Base-by-base conservation (phyloP, 208 protist genomes). In the Leishmania major region DNA sequence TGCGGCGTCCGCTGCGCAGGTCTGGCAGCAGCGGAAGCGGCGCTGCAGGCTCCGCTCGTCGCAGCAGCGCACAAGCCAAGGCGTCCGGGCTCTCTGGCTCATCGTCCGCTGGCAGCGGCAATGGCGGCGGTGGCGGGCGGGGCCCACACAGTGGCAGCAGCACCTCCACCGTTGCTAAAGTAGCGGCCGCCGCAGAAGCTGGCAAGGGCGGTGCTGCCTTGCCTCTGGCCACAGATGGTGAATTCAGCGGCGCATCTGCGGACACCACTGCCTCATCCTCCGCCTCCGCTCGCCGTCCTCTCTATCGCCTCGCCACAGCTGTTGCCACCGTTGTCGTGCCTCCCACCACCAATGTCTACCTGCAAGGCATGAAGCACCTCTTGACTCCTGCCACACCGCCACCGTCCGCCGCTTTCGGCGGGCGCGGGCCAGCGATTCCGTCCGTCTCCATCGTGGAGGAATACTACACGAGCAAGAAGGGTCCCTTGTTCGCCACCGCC, bases 391-490 rank as follows among this genome's bases (percentile, higher is more conserved):
- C 90, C 7, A 69, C 59, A 49, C 66, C 59, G 22, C 57, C 80
- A 8, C 62, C 81, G 15, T 51, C 74, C 5, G 66, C n/a, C 59
- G 80, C 37, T 17, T 71, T 73, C 19, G 67, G 64, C 7, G 51
- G 79, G 19, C 76, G 72, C 11, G 64, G 71, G 28, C 62, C 53
- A 11, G 76, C 62, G 55, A 51, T 77, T 60, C 72, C 87, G 28
- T 72, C 87, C 11, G 85, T 88, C 17, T 81, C 89, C 49, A 87
- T 88, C 53, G 90, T 96, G 86, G 94, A 97, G 84, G 94, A 97
- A 82, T 97, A 96, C 85, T 97, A 97, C 91, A 97, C 92, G 11
- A 87, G 85, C 67, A 89, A 91, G 60, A 96, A 95, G 79, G 94
- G 92, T 1, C 94, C 94, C 2, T 84, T 97, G 43, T 97, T 97